Base-by-base conservation (phyloP, 768 basidiomycete species). In the Xerocomellus dryophilus region DNA sequence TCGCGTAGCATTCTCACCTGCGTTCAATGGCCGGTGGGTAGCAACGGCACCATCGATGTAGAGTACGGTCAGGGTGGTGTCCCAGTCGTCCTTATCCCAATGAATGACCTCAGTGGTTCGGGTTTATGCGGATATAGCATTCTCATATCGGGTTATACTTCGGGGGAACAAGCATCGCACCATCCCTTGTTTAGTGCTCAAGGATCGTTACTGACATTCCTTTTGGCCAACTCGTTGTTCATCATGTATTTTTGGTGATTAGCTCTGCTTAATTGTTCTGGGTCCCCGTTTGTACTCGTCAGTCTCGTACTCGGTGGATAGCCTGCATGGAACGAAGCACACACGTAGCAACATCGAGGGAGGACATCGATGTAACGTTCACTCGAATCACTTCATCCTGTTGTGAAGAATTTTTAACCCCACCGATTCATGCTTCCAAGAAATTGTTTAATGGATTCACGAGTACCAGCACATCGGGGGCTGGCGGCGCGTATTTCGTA, bases 1-100 rank as follows among this genome's bases (percentile, higher is more conserved):
- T 53, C 32, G 18, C 36, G 11, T 56, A 87, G 86, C 58, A 73
- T 89, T 49, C 63, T 90, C 20, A 80, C 80, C 3, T 91, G 89
- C 67, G 66, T 70, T 35, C 84, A 88, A 67, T 85, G 81, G 76
- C 81, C 77, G 18, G 82, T 88, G 8, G 89, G 86, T 27, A 82
- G 86, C 39, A 74, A 77, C 43, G 85, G 86, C 38, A 81, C 76
- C 34, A 61, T 92, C 46, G 75, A 80, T 23, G 78, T 83, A 21
- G 72, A 84, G 55, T 91, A 91, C 64, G 77, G 77, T 8, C 73
- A 72, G 48, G 88, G 88, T 25, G 88, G 87, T 34, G 72, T 74
- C 15, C 76, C 88, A 3, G 75, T 78, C 36, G 73, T 89, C 47
- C 75, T 88, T 23, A 69, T 81, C 3, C 81, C 81, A 5, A 63